Conservation (phyloP, 768 basidiomycete genomes). For the Rhizopogon vesiculosus region DNA sequence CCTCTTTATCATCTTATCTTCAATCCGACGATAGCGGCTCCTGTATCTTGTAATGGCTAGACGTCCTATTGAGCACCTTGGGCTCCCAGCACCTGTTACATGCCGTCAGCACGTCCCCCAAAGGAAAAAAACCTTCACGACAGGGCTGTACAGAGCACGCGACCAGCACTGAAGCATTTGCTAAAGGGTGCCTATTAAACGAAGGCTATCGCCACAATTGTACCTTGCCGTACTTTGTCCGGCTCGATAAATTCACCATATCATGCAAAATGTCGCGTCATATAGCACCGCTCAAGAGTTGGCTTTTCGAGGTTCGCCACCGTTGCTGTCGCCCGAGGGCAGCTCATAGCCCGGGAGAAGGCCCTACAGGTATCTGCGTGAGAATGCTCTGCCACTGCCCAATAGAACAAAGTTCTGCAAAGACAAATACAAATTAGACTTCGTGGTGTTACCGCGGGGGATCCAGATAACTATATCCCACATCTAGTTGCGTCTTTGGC, state of each 20-base stretch:
- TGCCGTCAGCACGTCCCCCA: not conserved
- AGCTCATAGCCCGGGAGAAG: constrained; percentile 62
- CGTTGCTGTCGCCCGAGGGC: constrained; percentile 63
- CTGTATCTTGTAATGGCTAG: constrained; percentile 67
- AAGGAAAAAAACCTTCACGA: no score
- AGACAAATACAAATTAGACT: not conserved
- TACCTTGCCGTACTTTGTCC: constrained; percentile 80
- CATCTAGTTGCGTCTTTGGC: constrained; percentile 11
- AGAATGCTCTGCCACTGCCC: constrained; percentile 66
- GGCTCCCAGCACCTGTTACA: constrained; percentile 72
- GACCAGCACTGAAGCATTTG: constrained; percentile 93
- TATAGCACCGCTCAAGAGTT: constrained; percentile 82
- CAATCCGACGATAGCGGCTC: constrained; percentile 61
- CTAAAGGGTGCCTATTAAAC: constrained; percentile 59
- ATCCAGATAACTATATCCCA: constrained; percentile 89
- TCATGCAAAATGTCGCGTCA: constrained; percentile 89
- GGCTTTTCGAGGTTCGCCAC: constrained; percentile 89
- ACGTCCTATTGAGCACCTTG: constrained; percentile 70
- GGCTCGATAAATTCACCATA: constrained; percentile 70
- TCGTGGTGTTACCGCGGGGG: constrained; percentile 56
- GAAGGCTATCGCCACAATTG: constrained; percentile 56
- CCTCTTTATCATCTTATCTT: constrained; percentile 74
- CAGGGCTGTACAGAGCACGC: constrained; percentile 3
- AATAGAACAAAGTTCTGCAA: not conserved
- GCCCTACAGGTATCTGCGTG: constrained; percentile 81